Evolutionary conservation across 176 grass and related monocot genomes (phyloP), one percentile per base, ranked within the genome.

Genomic region (Oryza glaberrima): DNA sequence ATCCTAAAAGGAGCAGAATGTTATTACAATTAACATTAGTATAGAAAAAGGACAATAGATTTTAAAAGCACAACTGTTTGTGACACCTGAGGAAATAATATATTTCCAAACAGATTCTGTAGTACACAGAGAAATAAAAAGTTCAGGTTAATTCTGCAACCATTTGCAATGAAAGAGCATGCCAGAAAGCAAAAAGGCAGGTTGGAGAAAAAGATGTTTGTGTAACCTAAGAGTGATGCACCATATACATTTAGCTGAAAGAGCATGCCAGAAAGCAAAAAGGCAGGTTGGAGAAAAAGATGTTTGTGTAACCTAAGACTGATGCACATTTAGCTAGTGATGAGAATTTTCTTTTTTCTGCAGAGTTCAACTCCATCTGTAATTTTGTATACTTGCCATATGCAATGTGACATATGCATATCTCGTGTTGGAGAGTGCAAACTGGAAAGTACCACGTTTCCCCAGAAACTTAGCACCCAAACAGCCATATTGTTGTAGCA

Each of bases 1-100:
- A 81, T 93, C 93, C 96, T 96, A 81, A 64, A 65, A 91, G 25
- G 58, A 80, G 13, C 35, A 83, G 20, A 87, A 45, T 47, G 72
- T 35, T 26, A n/a, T 85, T 87, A 65, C n/a, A 78, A 77, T 41
- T n/a, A 81, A 35, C 67, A 76, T 67, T 46, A 4, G 4, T 20
- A 82, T 0, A 22, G 6, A 2, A 52, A 73, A 78, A 26, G 9
- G n/a, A 23, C 4, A 73, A 75, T 46, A 11, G 9, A 69, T 25
- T 49, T 20, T 22, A 49, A 15, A 49, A 12, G 56, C 7, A 32
- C 22, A n/a, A 34, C 46, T 58, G 13, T 49, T 47, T 83, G 32
- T 77, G 66, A 81, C 65, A 54, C 58, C 58, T 63, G 19, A 52
- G 49, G 12, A 16, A 38, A 8, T 34, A 7, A 43, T 16, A 9